phyloP scores from a whole-genome alignment of 192 early-diverging fungal species.

The Haplosporangium gracile region DNA sequence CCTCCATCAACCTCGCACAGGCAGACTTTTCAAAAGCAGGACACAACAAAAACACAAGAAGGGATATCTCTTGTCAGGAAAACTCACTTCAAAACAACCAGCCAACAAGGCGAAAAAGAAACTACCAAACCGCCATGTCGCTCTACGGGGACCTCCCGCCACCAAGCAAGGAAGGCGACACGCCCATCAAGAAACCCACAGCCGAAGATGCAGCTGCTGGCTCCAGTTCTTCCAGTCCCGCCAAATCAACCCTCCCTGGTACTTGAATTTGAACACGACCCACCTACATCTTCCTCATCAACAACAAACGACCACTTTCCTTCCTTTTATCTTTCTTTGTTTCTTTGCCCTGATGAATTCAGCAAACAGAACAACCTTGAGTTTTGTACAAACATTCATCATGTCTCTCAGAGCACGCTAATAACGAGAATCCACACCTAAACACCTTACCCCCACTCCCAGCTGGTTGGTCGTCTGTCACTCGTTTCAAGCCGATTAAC shows the following conservation, averaged over 20 bases:
- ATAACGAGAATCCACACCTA: conserved; percentile 7
- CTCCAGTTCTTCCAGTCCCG: background rate
- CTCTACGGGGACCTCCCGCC: conserved; percentile 62
- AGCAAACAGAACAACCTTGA: background rate
- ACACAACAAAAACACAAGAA: no score
- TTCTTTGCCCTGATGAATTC: background rate
- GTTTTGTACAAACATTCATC: background rate
- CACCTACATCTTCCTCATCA: background rate
- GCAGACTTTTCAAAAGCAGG: background rate
- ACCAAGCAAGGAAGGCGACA: conserved; percentile 31
- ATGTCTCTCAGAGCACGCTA: conserved; percentile 2
- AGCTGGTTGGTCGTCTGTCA: conserved; percentile 58
- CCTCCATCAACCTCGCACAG: background rate
- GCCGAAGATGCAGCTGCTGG: conserved; percentile 1
- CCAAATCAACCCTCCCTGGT: conserved; percentile 50
- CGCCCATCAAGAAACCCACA: background rate
- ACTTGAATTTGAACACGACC: conserved; percentile 9
- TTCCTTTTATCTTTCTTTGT: background rate
- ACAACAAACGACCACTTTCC: background rate
- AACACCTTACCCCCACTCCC: background rate
- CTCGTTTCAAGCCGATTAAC: conserved; percentile 61
- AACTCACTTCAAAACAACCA: background rate
- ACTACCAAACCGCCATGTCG: conserved; percentile 29
- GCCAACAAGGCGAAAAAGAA: background rate
- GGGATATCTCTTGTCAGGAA: no score